phyloP scores from a whole-genome alignment of 2,329 filamentous ascomycete genomes.

The Botrytis hyacinthi region DNA sequence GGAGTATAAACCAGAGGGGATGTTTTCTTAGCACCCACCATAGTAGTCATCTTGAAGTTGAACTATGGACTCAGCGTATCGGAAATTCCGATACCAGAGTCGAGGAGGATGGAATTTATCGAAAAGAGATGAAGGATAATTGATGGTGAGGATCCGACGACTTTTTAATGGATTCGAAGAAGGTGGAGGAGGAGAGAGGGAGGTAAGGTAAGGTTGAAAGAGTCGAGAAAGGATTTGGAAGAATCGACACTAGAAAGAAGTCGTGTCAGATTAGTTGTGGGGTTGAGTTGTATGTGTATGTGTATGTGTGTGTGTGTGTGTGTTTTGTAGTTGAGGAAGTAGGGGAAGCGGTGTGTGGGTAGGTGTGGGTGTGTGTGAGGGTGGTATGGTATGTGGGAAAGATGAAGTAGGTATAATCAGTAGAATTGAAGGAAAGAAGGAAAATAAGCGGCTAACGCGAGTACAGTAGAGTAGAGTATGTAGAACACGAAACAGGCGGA shows the following conservation, averaged over 20 bases:
- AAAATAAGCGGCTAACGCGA: constrained; percentile 18
- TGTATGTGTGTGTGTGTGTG: no score
- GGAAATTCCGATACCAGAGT: constrained; percentile 33
- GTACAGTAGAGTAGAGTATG: neutral
- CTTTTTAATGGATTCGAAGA: neutral
- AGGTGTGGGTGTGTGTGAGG: neutral
- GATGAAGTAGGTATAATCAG: neutral
- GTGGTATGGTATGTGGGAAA: neutral
- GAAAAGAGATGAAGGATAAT: neutral
- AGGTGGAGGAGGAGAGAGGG: neutral
- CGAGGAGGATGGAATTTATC: constrained; percentile 14
- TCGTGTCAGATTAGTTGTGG: constrained; percentile 11
- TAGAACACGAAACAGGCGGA: neutral
- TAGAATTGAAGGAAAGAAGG: constrained; percentile 13
- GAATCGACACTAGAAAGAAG: constrained; percentile 15
- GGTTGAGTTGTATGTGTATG: neutral
- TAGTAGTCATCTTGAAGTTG: constrained; percentile 57
- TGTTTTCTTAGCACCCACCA: constrained; percentile 49
- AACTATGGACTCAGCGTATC: constrained; percentile 40
- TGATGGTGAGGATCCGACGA: neutral
- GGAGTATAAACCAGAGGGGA: constrained; percentile 43
- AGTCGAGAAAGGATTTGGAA: neutral
- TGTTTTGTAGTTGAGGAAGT: neutral
- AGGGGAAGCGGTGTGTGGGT: constrained; percentile 8
- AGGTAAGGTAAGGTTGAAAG: neutral